A percentile compares a stretch with the other conserved stretches of the same genome.
Conservation (phyloP, 352 stramenopile species). For the Phytophthora cactorum region DNA sequence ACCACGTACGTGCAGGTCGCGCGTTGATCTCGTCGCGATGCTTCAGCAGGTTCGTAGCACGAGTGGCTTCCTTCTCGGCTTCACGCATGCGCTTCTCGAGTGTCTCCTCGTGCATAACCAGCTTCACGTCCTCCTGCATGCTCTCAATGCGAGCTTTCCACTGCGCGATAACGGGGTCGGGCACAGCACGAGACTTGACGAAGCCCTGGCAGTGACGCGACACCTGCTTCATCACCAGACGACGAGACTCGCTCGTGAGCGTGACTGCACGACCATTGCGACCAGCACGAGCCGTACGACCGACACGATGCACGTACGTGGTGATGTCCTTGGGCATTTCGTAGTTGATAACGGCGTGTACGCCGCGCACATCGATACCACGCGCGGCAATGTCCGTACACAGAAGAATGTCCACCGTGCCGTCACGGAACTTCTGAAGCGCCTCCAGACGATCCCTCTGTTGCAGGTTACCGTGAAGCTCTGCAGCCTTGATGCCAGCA, state of each 20-base stretch:
- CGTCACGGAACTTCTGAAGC: constrained; percentile 96
- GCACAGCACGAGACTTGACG: constrained; percentile 91
- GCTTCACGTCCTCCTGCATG: constrained; percentile 81
- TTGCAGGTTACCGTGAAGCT: constrained; percentile 98
- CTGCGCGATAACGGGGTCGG: constrained; percentile 86
- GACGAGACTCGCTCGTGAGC: constrained; percentile 89
- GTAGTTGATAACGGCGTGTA: constrained; percentile 99
- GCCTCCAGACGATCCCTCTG: constrained; percentile 97
- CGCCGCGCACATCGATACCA: constrained; percentile 97
- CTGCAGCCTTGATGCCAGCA: constrained; percentile 95
- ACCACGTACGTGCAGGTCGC: constrained; percentile 92
- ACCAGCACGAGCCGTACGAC: constrained; percentile 97
- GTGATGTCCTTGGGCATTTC: constrained; percentile 99
- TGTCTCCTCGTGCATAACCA: constrained; percentile 88
- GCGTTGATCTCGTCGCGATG: constrained; percentile 92
- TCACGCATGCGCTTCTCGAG: constrained; percentile 91
- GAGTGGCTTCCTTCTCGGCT: constrained; percentile 89
- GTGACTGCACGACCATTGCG: constrained; percentile 91
- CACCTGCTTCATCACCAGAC: constrained; percentile 95
- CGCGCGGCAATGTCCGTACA: constrained; percentile 98
- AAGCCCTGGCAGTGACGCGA: constrained; percentile 89
- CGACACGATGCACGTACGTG: constrained; percentile 99
- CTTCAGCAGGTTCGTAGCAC: constrained; percentile 90
- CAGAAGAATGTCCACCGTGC: constrained; percentile 96
- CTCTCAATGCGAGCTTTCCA: constrained; percentile 87